phyloP scores from a whole-genome alignment of 257 asterid species.

The Henckelia pumila region DNA sequence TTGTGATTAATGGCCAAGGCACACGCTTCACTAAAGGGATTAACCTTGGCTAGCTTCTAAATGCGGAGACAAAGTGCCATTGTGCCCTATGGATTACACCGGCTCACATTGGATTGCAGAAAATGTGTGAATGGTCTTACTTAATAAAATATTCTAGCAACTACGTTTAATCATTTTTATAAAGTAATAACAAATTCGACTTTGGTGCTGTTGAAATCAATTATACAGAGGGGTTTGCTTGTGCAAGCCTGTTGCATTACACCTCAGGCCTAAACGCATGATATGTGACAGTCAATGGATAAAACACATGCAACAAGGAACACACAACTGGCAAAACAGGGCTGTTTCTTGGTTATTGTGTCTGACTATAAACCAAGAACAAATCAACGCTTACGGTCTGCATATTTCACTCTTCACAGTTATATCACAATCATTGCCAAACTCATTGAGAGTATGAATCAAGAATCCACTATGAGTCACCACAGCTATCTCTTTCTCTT shows the following conservation, averaged over 20 bases:
- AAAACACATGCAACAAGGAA: background rate
- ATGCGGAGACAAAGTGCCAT: too few species aligned
- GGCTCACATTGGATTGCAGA: too few species aligned
- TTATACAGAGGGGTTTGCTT: too few species aligned
- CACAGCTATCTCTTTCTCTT: conserved; percentile 90
- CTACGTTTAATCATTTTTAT: too few species aligned
- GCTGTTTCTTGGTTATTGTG: background rate
- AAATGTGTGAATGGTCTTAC: too few species aligned
- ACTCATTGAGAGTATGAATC: conserved; percentile 56
- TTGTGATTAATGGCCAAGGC: too few species aligned
- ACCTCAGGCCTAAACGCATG: background rate
- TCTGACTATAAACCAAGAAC: background rate
- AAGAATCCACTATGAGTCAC: conserved; percentile 87
- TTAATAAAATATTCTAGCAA: too few species aligned
- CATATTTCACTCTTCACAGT: conserved; percentile 68
- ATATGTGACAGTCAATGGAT: background rate
- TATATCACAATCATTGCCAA: conserved; percentile 78
- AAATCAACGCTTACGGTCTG: conserved; percentile 50
- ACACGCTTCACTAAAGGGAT: too few species aligned
- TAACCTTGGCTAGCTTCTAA: too few species aligned
- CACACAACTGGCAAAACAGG: background rate
- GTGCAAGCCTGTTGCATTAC: background rate
- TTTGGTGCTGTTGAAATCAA: too few species aligned
- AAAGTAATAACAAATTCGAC: too few species aligned
- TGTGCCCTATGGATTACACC: too few species aligned